A percentile compares a stretch with the other conserved stretches of the same genome.
Evolutionary conservation across 768 basidiomycete species (phyloP).

Genomic region (Suillus subaureus): DNA sequence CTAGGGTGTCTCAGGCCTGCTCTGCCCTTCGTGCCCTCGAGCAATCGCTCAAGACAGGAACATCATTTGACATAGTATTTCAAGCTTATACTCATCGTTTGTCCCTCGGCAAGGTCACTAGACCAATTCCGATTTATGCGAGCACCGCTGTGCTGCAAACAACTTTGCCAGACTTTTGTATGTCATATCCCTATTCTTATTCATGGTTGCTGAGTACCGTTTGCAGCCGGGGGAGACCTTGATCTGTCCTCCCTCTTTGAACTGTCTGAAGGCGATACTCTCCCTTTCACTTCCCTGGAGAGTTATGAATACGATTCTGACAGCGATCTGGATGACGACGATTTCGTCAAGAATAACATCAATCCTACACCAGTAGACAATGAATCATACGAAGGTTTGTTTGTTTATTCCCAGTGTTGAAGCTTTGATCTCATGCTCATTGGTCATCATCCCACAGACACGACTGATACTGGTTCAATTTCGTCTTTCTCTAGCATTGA

Average conservation of each 20-base stretch:
- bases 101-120: not conserved
- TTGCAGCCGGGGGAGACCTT: not conserved
- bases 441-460: not conserved
- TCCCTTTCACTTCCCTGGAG: not conserved
- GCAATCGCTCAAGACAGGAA: conserved; percentile 9
- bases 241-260: not conserved
- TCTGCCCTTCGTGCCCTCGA: conserved; percentile 8
- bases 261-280: not conserved
- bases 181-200: not conserved
- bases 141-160: conserved; percentile 3
- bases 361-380: not conserved
- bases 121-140: conserved; percentile 6
- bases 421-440: not conserved
- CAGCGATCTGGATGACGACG: not conserved
- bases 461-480: not conserved
- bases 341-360: not conserved
- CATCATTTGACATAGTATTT: conserved; percentile 12
- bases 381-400: not conserved
- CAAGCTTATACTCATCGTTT: not conserved
- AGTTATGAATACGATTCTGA: not conserved
- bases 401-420: not conserved
- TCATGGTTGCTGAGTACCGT: not conserved
- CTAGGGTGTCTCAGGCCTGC: not conserved
- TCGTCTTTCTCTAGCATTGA: conserved; percentile 4
- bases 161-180: conserved; percentile 1